Base-by-base conservation (phyloP, 2,329 filamentous ascomycete genomes). In the Verticillium tricorpus region DNA sequence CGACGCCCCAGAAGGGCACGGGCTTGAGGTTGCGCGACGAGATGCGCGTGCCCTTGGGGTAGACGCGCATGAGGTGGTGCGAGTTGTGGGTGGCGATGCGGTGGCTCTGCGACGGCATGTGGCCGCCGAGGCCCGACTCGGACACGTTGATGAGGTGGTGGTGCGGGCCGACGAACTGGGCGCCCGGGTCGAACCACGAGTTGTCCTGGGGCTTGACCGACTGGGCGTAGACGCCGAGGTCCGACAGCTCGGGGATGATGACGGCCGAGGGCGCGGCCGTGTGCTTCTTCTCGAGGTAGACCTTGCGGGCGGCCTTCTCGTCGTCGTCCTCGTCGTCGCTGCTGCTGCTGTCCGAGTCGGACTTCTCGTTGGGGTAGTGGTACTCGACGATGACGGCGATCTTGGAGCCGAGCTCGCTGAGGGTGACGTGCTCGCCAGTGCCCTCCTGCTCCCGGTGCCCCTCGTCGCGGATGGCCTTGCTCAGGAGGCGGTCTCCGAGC, bases 81-180 rank as follows among this genome's bases (percentile, higher is more conserved):
- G 86, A 76, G 64, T 90, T 90, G 75, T 90, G 88, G 0, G 71
- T 70, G 1, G 83, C 76, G 60, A 90, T 87, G 37, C 79, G 78
- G 15, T 76, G 68, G 56, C 75, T 77, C 55, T 74, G 69, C 1
- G 70, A 71, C 1, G 83, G 81, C 61, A 89, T 74, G 60, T 86
- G 79, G 1, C 76, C 69, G 3, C 77, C 73, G 1, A 90, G 75
- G 0, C 84, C 85, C 1, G 81, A 82, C 71, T 90, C 88, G 2
- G 87, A 90, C 3, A 90, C 81, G 68, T 91, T 90, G 79, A 89
- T 87, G 64, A 89, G 81, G 62, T 88, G 86, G 68, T 89, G 83
- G 64, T 87, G 85, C 35, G 86, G 86, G 0, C 80, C 83, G 61
- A 89, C 85, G 69, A 78, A 69, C 31, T 83, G 72, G 17, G 73